Percentiles rank a stretch among this genome's conserved stretches.
Evolutionary conservation across 352 stramenopile genomes (phyloP).

Genomic region (Phytophthora multivora): DNA sequence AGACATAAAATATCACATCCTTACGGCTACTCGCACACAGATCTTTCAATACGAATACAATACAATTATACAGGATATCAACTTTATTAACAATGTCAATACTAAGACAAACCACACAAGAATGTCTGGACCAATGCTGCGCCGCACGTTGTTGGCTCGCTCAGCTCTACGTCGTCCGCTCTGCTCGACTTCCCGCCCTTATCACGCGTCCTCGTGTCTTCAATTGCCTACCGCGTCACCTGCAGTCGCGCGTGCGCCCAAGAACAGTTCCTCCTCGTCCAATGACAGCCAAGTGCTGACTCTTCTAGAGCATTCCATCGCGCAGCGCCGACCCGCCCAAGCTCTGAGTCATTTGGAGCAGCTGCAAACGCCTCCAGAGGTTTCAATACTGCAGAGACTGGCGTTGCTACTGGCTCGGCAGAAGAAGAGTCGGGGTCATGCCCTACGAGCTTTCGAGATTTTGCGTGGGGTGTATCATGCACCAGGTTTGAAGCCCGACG

Average conservation of each 20-base stretch:
- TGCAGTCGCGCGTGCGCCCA: not conserved
- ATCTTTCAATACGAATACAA: not conserved
- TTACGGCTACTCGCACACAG: too few species aligned
- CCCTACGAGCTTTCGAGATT: slow-evolving; percentile 43
- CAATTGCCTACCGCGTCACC: not conserved
- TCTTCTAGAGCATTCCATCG: slow-evolving; percentile 46
- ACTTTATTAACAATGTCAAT: not conserved
- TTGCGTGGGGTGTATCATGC: slow-evolving; percentile 46
- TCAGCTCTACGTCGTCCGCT: slow-evolving; percentile 16
- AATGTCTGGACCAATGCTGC: slow-evolving; percentile 3
- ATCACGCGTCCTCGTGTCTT: slow-evolving; percentile 10
- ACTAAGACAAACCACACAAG: not conserved
- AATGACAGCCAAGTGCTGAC: slow-evolving; percentile 15
- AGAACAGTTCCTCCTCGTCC: not conserved
- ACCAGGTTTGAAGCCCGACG: slow-evolving; percentile 48
- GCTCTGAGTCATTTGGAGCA: slow-evolving; percentile 46
- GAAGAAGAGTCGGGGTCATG: slow-evolving; percentile 29
- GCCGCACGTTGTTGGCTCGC: slow-evolving; percentile 6
- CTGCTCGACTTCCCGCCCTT: not conserved
- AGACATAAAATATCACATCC: too few species aligned
- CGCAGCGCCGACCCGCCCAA: slow-evolving; percentile 29
- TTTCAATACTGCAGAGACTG: slow-evolving; percentile 48
- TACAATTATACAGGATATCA: not conserved
- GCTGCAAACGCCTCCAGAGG: slow-evolving; percentile 38
- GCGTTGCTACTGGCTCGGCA: slow-evolving; percentile 57